These are phyloP conservation scores for Lolium multiflorum DNA, from an alignment of 176 grass and related monocot species.

Conservation along the genomic window DNA sequence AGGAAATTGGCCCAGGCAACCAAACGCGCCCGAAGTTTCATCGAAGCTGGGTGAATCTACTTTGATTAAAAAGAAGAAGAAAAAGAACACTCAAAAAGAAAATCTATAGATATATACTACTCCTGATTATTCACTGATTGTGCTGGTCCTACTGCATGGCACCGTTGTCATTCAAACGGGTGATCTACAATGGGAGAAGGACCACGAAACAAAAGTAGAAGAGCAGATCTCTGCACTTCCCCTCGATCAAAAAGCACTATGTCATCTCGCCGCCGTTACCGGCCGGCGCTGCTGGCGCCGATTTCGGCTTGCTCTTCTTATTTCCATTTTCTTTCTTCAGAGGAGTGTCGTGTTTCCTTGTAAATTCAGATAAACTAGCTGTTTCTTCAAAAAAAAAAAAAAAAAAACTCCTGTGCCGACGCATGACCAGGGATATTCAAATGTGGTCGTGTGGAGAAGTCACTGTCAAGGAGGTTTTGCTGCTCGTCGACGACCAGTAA, in stretches of 20 bases:
- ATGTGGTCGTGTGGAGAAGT: background rate
- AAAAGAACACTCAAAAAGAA: no score
- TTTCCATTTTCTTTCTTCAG: background rate
- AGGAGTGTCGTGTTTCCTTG: background rate
- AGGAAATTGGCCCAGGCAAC: no score
- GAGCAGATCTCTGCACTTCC: slow-evolving; percentile 17
- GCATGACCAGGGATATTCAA: no score
- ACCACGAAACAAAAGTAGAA: slow-evolving; percentile 24
- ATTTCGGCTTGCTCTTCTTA: background rate
- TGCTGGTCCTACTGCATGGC: background rate
- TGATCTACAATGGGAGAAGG: background rate
- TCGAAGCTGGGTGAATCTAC: no score
- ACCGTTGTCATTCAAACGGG: background rate
- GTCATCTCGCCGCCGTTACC: slow-evolving; percentile 19
- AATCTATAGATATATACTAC: background rate
- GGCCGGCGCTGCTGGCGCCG: background rate
- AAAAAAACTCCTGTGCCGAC: no score
- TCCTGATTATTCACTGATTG: background rate
- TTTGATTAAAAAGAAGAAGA: no score
- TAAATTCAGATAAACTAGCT: no score
- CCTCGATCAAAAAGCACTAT: slow-evolving; percentile 8
- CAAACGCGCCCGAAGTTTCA: no score
- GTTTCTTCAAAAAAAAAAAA: no score
- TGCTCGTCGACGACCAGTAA: background rate
- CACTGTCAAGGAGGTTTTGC: background rate